Conservation (phyloP, 768 basidiomycete genomes). For the Podaxis sp. region DNA sequence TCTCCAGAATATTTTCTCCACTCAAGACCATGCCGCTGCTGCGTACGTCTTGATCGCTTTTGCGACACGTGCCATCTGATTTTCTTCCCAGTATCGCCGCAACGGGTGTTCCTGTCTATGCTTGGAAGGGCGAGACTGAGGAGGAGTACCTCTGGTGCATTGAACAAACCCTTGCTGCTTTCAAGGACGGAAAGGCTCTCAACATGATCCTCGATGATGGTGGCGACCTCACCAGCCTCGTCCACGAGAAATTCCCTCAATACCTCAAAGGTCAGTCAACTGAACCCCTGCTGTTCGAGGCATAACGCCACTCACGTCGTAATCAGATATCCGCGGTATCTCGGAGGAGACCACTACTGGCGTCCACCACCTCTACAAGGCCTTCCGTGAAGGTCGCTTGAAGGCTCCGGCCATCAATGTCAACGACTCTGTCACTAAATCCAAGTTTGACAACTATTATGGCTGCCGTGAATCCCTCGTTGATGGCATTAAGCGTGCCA, state of each 20-base stretch:
- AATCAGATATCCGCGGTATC: constrained; percentile 80
- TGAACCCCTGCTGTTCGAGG: not conserved
- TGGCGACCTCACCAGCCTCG: constrained; percentile 91
- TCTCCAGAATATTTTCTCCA: constrained; percentile 95
- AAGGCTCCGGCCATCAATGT: constrained; percentile 99
- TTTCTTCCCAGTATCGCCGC: constrained; percentile 75
- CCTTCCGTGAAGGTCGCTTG: constrained; percentile 92
- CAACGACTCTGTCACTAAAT: constrained; percentile 99
- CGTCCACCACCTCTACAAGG: constrained; percentile 99
- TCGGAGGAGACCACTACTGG: constrained; percentile 99
- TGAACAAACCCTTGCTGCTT: constrained; percentile 90
- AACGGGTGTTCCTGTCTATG: constrained; percentile 97
- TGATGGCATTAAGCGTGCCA: constrained; percentile 99
- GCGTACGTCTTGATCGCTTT: constrained; percentile 53
- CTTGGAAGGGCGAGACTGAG: constrained; percentile 99
- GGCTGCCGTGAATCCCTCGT: constrained; percentile 99
- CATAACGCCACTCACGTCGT: constrained; percentile 8
- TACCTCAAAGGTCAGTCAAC: constrained; percentile 62
- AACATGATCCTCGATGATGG: constrained; percentile 99
- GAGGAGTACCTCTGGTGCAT: constrained; percentile 99
- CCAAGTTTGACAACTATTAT: constrained; percentile 99
- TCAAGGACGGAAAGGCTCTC: constrained; percentile 77
- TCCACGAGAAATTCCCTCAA: constrained; percentile 96
- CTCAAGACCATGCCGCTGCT: constrained; percentile 98
- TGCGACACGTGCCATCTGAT: constrained; percentile 5